These are phyloP conservation scores for Aspergillus sojae DNA, from an alignment of 2,329 filamentous ascomycete genomes.

Conservation along the genomic window DNA sequence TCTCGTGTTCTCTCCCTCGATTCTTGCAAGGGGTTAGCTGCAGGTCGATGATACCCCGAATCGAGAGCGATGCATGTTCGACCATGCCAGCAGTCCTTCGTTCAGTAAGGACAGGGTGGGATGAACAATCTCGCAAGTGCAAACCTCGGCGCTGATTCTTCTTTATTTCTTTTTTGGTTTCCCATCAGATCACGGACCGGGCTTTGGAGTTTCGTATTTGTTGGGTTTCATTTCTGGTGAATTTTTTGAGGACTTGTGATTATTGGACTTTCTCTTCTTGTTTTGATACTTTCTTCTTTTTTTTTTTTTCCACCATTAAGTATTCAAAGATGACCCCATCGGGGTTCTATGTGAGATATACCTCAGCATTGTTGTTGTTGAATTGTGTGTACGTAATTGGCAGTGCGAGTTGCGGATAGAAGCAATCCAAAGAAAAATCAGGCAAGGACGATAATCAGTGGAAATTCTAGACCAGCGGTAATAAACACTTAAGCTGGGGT, in stretches of 20 bases:
- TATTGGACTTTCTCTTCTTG: not conserved
- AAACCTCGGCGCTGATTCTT: not conserved
- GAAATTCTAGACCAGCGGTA: not conserved
- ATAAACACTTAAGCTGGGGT: not conserved
- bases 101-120: not conserved
- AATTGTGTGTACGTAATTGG: not conserved
- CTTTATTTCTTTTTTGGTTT: not conserved
- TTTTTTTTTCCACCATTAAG: too few relatives aligned
- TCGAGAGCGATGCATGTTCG: not conserved
- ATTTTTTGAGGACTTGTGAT: conserved; percentile 8
- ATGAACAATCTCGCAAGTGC: not conserved
- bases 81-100: not conserved
- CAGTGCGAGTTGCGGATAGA: not conserved
- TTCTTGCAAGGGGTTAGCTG: conserved; percentile 13
- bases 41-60: conserved; percentile 16
- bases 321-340: not conserved
- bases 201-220: conserved; percentile 16
- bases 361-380: not conserved
- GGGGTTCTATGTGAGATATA: not conserved
- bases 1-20: not conserved
- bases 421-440: not conserved
- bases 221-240: conserved; percentile 18
- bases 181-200: conserved; percentile 3
- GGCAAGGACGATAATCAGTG: not conserved
- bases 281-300: not conserved